These are phyloP conservation scores for Fusarium xylarioides DNA, from an alignment of 2,329 filamentous ascomycete genomes.

Conservation along the genomic window DNA sequence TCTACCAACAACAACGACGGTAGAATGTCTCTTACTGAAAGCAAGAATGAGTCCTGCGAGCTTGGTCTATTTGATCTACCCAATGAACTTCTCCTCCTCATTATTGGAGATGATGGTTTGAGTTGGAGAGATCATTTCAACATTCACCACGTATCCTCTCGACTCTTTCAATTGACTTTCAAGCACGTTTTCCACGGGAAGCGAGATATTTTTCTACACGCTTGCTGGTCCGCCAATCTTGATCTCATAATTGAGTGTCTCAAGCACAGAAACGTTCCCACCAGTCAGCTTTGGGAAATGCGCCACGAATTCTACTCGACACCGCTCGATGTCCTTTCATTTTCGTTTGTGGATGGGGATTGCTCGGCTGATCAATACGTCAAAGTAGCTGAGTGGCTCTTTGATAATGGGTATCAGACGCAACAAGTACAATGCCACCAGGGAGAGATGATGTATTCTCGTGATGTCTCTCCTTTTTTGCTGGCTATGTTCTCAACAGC, in stretches of 20 bases:
- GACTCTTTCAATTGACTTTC: neutral
- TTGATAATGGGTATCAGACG: no score
- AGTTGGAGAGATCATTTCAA: neutral
- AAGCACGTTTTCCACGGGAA: neutral
- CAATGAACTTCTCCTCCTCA: neutral
- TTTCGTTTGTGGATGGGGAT: no score
- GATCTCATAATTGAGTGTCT: neutral
- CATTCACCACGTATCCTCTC: neutral
- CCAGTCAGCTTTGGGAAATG: no score
- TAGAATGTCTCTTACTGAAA: neutral
- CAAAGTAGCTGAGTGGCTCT: no score
- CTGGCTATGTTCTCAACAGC: no score
- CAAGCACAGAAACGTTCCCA: neutral
- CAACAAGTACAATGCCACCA: no score
- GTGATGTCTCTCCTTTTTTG: no score
- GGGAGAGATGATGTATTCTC: no score
- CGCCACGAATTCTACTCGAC: no score
- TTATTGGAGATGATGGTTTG: neutral
- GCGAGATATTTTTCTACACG: neutral
- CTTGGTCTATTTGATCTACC: no score
- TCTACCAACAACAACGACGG: neutral
- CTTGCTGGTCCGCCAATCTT: neutral
- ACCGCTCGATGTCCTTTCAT: no score
- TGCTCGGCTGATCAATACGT: no score
- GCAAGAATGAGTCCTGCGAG: rapidly evolving